Base-by-base conservation (phyloP, 441 rosid species). In the Bruguiera hainesii region DNA sequence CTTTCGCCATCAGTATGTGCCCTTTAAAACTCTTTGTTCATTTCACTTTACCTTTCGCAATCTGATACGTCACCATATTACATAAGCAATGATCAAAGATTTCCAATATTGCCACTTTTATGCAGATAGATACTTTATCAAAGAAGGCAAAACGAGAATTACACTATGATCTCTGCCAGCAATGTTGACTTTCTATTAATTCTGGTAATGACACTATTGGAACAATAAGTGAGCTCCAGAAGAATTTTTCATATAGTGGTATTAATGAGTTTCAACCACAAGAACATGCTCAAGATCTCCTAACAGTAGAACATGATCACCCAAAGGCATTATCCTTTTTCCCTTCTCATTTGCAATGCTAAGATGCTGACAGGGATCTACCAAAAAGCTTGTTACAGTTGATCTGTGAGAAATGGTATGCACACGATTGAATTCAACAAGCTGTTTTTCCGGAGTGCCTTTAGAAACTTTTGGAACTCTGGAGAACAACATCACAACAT, bases 291-390 rank as follows among this genome's bases (percentile, higher is more conserved):
- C 78, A 55, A 83, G 39, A 68, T 86, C 89, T 73, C 91, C 97
- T 52, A 86, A 53, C 33, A 79, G 48, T 64, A 93, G 68, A 64
- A 61, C 82, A 80, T 90, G 86, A 52, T 56, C 76, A 21, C 96
- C 98, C 37, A 87, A 25, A 18, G 83, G 79, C 72, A 93, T 56
- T 33, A 84, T 76, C 67, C 85, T 84, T 72, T 81, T 80, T 18
- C 98, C 98, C 1, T 71, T 51, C 70, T 77, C 77, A 73, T 88
- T 79, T 61, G 85, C 90, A 37, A 85, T 35, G 68, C 87, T 88
- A 4, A 93, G 80, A 55, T 91, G 85, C 56, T 82, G 71, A 66
- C 96, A 93, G 28, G 97, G 97, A 77, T 88, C 87, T 1, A 93
- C 77, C 71, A 76, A 31, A 16, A 93, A 76, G 75, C 73, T 85